Percentiles rank a stretch among this genome's conserved stretches.
phyloP scores from a whole-genome alignment of 768 basidiomycete genomes.

The Tulasnella sp. region DNA sequence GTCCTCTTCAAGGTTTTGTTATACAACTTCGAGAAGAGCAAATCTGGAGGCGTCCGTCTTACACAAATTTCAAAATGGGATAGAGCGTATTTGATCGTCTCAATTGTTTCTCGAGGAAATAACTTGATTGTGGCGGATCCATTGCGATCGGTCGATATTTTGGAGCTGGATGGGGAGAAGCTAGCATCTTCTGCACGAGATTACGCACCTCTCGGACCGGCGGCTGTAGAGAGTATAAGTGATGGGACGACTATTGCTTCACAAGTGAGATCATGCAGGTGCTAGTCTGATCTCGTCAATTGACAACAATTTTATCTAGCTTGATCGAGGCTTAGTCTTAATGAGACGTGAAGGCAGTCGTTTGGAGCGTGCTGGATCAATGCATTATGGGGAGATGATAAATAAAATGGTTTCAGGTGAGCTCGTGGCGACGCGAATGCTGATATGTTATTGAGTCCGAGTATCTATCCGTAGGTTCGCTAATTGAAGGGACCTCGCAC shows the following conservation, averaged over 20 bases:
- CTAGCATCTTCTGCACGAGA: slow-evolving; percentile 53
- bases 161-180: slow-evolving; percentile 37
- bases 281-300: slow-evolving; percentile 14
- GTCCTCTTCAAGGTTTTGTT: slow-evolving; percentile 33
- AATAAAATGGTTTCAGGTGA: slow-evolving; percentile 61
- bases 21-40: slow-evolving; percentile 30
- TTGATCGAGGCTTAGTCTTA: slow-evolving; percentile 52
- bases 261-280: slow-evolving; percentile 54
- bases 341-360: slow-evolving; percentile 39
- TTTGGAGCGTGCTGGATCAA: slow-evolving; percentile 55
- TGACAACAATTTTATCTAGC: slow-evolving; percentile 30
- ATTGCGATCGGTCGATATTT: slow-evolving; percentile 61
- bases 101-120: slow-evolving; percentile 43
- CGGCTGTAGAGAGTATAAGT: slow-evolving; percentile 46
- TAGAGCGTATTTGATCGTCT: slow-evolving; percentile 68
- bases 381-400: slow-evolving; percentile 62
- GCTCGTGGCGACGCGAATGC: slow-evolving; percentile 11
- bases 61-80: slow-evolving; percentile 49
- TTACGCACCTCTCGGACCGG: slow-evolving; percentile 62
- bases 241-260: slow-evolving; percentile 44
- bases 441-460: not conserved
- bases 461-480: slow-evolving; percentile 34
- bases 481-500: slow-evolving; percentile 34
- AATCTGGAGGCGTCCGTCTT: slow-evolving; percentile 28
- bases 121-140: slow-evolving; percentile 64